Percentiles rank a stretch among this genome's conserved stretches.
These are phyloP conservation scores for Ajuga chamaepitys DNA, from an alignment of 257 asterid genomes.

Conservation along the genomic window DNA sequence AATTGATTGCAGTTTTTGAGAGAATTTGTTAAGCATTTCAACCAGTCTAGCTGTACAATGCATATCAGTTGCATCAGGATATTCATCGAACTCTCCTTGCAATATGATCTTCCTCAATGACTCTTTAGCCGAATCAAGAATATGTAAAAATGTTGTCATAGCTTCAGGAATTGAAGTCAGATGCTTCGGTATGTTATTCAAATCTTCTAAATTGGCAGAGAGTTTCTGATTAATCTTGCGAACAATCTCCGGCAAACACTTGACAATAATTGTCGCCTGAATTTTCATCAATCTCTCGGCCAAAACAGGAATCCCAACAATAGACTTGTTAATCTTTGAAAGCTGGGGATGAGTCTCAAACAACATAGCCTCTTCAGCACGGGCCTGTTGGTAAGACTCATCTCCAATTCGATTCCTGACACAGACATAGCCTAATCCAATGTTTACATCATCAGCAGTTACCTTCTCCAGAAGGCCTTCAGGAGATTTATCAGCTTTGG, in stretches of 20 bases:
- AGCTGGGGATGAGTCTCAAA: conserved; percentile 15
- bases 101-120: conserved; percentile 20
- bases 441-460: conserved; percentile 4
- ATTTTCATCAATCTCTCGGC: conserved; percentile 20
- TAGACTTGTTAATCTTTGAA: conserved; percentile 20
- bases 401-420: conserved; percentile 17
- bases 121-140: conserved; percentile 15
- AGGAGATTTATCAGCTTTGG: conserved; percentile 15
- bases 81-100: conserved; percentile 22
- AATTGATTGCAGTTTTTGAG: background rate
- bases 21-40: conserved; percentile 16
- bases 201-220: background rate
- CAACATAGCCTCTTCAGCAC: conserved; percentile 10
- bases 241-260: conserved; percentile 19
- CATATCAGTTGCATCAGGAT: conserved; percentile 9
- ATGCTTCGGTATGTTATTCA: conserved; percentile 12
- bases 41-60: conserved; percentile 17
- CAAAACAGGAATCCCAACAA: conserved; percentile 22
- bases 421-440: conserved; percentile 14
- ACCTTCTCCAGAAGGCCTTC: conserved; percentile 22
- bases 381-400: background rate
- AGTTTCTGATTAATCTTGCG: conserved; percentile 15
- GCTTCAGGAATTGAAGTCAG: conserved; percentile 14
- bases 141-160: conserved; percentile 1
- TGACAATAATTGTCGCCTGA: conserved; percentile 11